phyloP scores from a whole-genome alignment of 345 rosid genomes.

The Arabis hirsuta region DNA sequence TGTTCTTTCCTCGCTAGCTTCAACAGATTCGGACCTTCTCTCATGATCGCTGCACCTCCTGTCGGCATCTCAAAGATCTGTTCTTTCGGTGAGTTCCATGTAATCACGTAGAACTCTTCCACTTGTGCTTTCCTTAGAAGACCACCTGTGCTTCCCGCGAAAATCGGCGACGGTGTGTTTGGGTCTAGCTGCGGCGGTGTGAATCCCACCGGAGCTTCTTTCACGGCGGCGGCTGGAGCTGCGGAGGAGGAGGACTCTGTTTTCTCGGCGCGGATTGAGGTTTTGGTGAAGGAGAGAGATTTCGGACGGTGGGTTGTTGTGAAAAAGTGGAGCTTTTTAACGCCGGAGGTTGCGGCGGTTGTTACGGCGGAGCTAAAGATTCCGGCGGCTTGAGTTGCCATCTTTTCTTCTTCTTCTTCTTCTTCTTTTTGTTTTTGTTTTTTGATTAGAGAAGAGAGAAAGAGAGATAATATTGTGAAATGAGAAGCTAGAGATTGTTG shows the following conservation, averaged over 20 bases:
- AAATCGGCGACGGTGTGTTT: constrained; percentile 90
- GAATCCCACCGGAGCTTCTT: constrained; percentile 78
- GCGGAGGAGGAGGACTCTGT: constrained; percentile 48
- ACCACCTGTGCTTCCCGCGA: constrained; percentile 89
- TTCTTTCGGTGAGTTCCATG: constrained; percentile 94
- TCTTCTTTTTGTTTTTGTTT: constrained; percentile 5
- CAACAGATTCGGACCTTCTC: constrained; percentile 88
- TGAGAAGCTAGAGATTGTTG: constrained; percentile 39
- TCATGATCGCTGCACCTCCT: constrained; percentile 95
- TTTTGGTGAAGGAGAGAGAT: constrained; percentile 47
- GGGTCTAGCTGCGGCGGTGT: constrained; percentile 84
- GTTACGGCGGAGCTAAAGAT: constrained; percentile 62
- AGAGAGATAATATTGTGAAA: constrained; percentile 34
- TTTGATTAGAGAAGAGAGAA: constrained; percentile 26
- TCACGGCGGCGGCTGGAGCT: constrained; percentile 22
- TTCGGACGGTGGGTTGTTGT: constrained; percentile 54
- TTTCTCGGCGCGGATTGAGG: constrained; percentile 49
- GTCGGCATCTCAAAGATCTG: constrained; percentile 98
- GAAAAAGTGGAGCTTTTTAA: constrained; percentile 46
- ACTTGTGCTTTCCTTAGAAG: constrained; percentile 81
- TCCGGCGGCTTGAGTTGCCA: constrained; percentile 79
- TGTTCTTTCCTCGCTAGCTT: constrained; percentile 96
- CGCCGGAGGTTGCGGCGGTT: constrained; percentile 51
- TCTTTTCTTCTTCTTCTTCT: constrained; percentile 9
- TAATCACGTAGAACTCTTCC: constrained; percentile 90